phyloP scores from a whole-genome alignment of 2,329 filamentous ascomycete species.

The Venturia aucupariae region DNA sequence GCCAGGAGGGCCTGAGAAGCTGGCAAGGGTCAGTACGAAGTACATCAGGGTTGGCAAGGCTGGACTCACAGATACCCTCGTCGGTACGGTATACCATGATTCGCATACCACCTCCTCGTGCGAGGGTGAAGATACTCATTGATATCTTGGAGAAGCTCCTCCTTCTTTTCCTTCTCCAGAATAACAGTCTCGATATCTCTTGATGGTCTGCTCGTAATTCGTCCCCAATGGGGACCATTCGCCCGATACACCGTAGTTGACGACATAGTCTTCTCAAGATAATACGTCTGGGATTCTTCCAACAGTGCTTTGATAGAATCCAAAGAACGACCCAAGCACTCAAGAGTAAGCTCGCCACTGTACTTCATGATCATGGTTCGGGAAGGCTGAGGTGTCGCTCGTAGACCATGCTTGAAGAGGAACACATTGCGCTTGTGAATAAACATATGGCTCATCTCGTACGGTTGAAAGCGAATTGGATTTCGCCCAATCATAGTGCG shows the following conservation, averaged over 20 bases:
- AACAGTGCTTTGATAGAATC: constrained; percentile 11
- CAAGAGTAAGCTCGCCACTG: constrained; percentile 11
- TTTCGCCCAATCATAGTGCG: constrained; percentile 14
- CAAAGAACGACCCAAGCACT: constrained; percentile 7
- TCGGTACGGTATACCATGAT: constrained; percentile 76
- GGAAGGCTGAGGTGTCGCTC: not conserved
- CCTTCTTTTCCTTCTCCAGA: constrained; percentile 13
- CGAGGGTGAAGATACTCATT: constrained; percentile 48
- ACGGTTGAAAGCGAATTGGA: constrained; percentile 13
- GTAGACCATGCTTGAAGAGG: constrained; percentile 10
- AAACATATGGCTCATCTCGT: constrained; percentile 12
- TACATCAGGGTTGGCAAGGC: not conserved
- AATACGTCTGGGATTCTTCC: constrained; percentile 13
- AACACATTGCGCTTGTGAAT: constrained; percentile 12
- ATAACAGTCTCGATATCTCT: constrained; percentile 13
- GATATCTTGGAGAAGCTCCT: constrained; percentile 14
- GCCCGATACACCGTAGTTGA: constrained; percentile 7
- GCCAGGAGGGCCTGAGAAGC: constrained; percentile 69
- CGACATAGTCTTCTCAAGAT: not conserved
- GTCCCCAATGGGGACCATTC: constrained; percentile 11
- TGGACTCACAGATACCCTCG: constrained; percentile 57
- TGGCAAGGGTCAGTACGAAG: not conserved
- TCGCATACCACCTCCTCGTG: constrained; percentile 69
- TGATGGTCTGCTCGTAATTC: constrained; percentile 2
- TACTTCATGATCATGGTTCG: not conserved